Evolutionary conservation across 2,329 filamentous ascomycete species (phyloP), one percentile per base, ranked within the genome.

Genomic region (Mycocentrospora acerina): DNA sequence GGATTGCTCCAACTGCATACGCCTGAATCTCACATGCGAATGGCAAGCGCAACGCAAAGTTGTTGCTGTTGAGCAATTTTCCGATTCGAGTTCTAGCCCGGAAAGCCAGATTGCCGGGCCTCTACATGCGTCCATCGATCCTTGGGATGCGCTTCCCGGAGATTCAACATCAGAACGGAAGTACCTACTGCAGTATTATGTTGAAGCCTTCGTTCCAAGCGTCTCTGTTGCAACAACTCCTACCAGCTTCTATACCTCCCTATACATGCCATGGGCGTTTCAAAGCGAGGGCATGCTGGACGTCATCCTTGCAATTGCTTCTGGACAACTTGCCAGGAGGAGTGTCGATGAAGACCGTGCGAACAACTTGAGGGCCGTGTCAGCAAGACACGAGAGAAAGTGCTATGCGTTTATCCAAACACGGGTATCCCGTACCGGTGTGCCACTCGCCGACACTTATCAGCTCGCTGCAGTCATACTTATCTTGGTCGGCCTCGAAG

Each of bases 261-360:
- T 66, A 9, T 67, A 67, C 31, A 60, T 67, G 43, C 63, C 63
- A 15, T 65, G 62, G 63, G 62, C 63, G 12, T 59, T 63, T 24
- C 44, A 62, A 24, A 61, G 57, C 11, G 53, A 66, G 24, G 63
- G 63, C 12, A 59, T 67, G 53, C 46, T 67, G 15, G 54, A 67
- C 40, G 62, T 59, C 19, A 64, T 67, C 18, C 49, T 65, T 15
- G 63, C 63, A 24, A 52, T 64, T 13, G 60, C 62, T 13, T 65
- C 63, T 28, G 59, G 59, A 13, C 63, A 67, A 43, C 50, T 67
- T 7, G 62, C 63, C 10, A 47, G 55, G 36, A 53, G 63, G 14
- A 59, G 55, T 13, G 39, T 49, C 7, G 48, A 57, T 27, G 35
- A 47, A 14, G 52, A 62, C 11, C 57, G 59, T 38, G 61, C 59